Evolutionary conservation across 495 filamentous ascomycete species (phyloP).

Genomic region (Hyaloscypha variabilis): DNA sequence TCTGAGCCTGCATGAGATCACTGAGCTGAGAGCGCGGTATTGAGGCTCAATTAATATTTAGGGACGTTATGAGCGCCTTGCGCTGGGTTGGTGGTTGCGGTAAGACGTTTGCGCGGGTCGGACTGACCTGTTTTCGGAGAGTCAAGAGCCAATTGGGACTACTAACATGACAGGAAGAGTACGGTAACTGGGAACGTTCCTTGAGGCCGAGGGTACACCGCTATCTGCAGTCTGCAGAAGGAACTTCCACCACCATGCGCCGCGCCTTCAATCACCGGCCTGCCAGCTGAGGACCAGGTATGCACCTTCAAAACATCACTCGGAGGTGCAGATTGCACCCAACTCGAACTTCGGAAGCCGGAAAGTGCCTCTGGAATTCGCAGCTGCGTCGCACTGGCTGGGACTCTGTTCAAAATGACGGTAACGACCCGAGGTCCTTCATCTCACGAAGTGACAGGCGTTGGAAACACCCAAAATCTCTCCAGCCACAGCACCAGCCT

Average conservation of each 20-base stretch:
- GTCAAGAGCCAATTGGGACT: background rate
- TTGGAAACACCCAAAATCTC: slow-evolving; percentile 8
- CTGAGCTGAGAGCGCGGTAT: background rate
- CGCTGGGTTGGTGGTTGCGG: background rate
- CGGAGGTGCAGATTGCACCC: slow-evolving; percentile 12
- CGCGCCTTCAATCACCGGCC: slow-evolving; percentile 9
- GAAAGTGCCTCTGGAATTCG: background rate
- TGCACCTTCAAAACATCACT: background rate
- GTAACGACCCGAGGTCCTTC: slow-evolving; percentile 7
- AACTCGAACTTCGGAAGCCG: background rate
- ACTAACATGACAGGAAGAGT: background rate
- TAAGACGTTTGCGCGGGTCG: background rate
- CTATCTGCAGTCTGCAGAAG: background rate
- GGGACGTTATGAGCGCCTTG: too few relatives aligned
- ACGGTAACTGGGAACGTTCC: background rate
- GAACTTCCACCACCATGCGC: slow-evolving; percentile 12
- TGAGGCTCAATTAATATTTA: background rate
- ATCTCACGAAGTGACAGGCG: slow-evolving; percentile 9
- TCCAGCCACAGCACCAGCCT: background rate
- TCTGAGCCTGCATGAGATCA: background rate
- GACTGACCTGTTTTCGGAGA: background rate
- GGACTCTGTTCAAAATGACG: slow-evolving; percentile 2
- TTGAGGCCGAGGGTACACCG: background rate
- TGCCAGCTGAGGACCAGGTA: background rate
- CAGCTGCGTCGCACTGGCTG: background rate